phyloP scores from a whole-genome alignment of 73 alveolate genomes.

The Stentor coeruleus region DNA sequence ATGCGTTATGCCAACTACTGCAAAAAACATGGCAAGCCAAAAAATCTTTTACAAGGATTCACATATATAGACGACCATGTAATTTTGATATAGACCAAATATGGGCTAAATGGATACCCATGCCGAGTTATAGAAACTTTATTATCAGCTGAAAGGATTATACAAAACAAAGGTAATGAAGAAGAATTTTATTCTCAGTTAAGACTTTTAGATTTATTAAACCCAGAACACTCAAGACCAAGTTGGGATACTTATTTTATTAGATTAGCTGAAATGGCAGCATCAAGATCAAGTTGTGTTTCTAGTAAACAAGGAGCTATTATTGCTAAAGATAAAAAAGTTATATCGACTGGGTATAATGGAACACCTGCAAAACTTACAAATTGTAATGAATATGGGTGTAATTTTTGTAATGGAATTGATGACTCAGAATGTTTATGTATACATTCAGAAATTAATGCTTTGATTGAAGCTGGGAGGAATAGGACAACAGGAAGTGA shows the following conservation, averaged over 20 bases:
- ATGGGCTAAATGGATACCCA: conserved; percentile 20
- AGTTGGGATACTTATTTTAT: conserved; percentile 59
- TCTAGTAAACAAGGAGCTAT: conserved; percentile 54
- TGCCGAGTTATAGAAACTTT: not conserved
- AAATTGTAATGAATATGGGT: conserved; percentile 67
- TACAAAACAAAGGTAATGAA: conserved; percentile 6
- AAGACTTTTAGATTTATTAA: not conserved
- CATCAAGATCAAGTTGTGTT: conserved; percentile 70
- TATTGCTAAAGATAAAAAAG: conserved; percentile 44
- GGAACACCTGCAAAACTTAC: conserved; percentile 61
- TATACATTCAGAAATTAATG: conserved; percentile 71
- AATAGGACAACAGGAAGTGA: conserved; percentile 8
- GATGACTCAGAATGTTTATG: conserved; percentile 56
- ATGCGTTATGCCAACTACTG: conserved; percentile 10
- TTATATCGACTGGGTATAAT: conserved; percentile 67
- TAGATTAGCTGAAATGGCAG: conserved; percentile 60
- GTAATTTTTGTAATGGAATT: conserved; percentile 50
- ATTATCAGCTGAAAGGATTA: not conserved
- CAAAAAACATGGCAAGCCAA: conserved; percentile 27
- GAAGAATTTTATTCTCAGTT: conserved; percentile 7
- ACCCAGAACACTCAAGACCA: conserved; percentile 38
- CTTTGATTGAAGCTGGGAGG: conserved; percentile 69
- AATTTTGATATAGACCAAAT: not conserved
- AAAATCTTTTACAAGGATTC: conserved; percentile 12
- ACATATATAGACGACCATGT: conserved; percentile 11